Percentiles rank a stretch among this genome's conserved stretches.
Evolutionary conservation across 2,329 filamentous ascomycete species (phyloP).

Genomic region (Fusarium coffeatum): DNA sequence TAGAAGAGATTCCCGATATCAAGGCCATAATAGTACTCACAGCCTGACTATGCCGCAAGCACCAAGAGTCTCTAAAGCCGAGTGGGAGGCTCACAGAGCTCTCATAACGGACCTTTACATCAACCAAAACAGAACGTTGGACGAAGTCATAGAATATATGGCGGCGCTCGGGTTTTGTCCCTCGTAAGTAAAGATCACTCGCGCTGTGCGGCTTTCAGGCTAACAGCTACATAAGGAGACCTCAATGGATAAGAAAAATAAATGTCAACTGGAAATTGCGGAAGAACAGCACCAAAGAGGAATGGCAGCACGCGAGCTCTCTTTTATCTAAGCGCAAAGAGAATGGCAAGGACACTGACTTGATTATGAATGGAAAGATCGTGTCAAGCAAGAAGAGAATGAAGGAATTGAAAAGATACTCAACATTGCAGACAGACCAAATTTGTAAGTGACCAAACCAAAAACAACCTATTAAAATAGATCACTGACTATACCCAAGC

Average conservation of each 20-base stretch:
- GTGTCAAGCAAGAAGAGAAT: background rate
- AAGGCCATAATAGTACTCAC: too few species aligned
- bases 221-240: accelerated
- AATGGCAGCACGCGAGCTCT: background rate
- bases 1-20: too few species aligned
- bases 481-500: background rate
- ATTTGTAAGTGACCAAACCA: accelerated
- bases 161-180: background rate
- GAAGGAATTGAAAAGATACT: background rate
- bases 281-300: slow-evolving; percentile 4
- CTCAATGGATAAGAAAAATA: slow-evolving; percentile 19
- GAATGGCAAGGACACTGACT: accelerated
- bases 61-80: accelerated
- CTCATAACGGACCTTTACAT: slow-evolving; percentile 10
- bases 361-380: background rate
- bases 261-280: slow-evolving; percentile 6
- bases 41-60: slow-evolving; percentile 1
- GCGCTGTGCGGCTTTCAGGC: too few species aligned
- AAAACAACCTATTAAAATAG: accelerated
- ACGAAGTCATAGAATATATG: slow-evolving; percentile 12
- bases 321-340: background rate
- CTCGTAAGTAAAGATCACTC: background rate
- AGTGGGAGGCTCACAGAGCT: background rate
- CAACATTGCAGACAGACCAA: accelerated
- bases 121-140: slow-evolving; percentile 8